phyloP scores from a whole-genome alignment of 768 basidiomycete species.

The Lactifluus hygrophoroides region DNA sequence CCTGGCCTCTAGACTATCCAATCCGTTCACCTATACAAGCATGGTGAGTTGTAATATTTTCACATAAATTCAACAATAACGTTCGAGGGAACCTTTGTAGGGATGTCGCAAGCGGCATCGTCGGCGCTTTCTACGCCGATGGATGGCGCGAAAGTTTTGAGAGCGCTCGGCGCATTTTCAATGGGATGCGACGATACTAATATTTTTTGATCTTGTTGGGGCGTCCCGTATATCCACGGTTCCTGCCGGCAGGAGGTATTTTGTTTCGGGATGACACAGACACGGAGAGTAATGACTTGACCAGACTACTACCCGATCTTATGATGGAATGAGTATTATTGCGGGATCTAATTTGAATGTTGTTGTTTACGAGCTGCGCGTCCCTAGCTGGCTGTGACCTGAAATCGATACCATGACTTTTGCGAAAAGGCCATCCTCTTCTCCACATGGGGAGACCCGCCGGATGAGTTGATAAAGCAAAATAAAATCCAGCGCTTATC shows the following conservation, averaged over 20 bases:
- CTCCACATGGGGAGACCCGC: too few relatives aligned
- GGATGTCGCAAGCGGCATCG: constrained; percentile 44
- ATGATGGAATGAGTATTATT: constrained; percentile 1
- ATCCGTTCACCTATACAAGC: constrained; percentile 61
- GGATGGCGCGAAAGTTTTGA: constrained; percentile 37
- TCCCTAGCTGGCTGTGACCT: neutral
- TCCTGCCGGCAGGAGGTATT: constrained; percentile 12
- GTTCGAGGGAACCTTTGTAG: constrained; percentile 24
- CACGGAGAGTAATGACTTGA: neutral
- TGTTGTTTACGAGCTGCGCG: neutral
- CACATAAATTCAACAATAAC: neutral
- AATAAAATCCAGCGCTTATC: neutral
- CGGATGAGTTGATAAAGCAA: too few relatives aligned
- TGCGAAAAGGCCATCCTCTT: too few relatives aligned
- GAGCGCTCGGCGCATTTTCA: constrained; percentile 32
- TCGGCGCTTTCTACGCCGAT: constrained; percentile 42
- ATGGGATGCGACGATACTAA: constrained; percentile 27
- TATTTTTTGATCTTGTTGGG: constrained; percentile 3
- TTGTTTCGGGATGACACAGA: neutral
- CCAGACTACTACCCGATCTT: constrained; percentile 1
- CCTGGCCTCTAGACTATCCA: constrained; percentile 80
- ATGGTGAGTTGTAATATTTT: constrained; percentile 45
- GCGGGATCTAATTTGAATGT: constrained; percentile 10
- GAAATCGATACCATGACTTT: neutral
- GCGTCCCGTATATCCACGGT: neutral